These are phyloP conservation scores for Closterium sp. DNA, from an alignment of 139 green algal species.

Conservation along the genomic window DNA sequence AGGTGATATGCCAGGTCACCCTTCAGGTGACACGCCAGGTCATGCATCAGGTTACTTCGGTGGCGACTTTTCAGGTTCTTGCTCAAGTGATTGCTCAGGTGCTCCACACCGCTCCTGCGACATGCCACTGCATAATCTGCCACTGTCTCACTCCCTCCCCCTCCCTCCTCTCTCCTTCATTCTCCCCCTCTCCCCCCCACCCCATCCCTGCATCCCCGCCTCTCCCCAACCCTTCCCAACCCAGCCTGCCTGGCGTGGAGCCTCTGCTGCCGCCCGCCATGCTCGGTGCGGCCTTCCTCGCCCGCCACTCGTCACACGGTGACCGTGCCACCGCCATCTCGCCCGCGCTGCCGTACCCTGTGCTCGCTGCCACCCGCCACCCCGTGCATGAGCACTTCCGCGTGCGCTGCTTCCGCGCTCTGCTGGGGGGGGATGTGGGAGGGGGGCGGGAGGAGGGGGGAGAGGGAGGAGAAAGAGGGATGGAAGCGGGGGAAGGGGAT, in stretches of 20 bases:
- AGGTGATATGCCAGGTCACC: no score
- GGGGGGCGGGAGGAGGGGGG: no score
- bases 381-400: conserved; percentile 81
- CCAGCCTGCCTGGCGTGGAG: neutral
- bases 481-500: neutral
- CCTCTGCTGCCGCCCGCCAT: conserved; percentile 66
- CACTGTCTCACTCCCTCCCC: neutral
- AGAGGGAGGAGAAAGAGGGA: no score
- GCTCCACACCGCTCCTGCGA: neutral
- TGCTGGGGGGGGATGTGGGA: neutral
- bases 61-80: neutral
- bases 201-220: neutral
- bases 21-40: no score
- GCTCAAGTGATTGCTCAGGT: neutral
- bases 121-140: neutral
- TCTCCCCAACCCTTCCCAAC: no score
- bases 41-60: no score
- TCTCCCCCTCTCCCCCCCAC: neutral
- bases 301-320: conserved; percentile 62
- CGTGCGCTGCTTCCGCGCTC: conserved; percentile 66
- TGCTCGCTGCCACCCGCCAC: conserved; percentile 69
- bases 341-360: conserved; percentile 54
- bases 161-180: neutral
- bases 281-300: conserved; percentile 69
- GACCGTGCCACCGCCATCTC: conserved; percentile 71